A percentile compares a stretch with the other conserved stretches of the same genome.
Evolutionary conservation across 23 red algal genomes (phyloP).

Genomic region (Gracilaria caudata): DNA sequence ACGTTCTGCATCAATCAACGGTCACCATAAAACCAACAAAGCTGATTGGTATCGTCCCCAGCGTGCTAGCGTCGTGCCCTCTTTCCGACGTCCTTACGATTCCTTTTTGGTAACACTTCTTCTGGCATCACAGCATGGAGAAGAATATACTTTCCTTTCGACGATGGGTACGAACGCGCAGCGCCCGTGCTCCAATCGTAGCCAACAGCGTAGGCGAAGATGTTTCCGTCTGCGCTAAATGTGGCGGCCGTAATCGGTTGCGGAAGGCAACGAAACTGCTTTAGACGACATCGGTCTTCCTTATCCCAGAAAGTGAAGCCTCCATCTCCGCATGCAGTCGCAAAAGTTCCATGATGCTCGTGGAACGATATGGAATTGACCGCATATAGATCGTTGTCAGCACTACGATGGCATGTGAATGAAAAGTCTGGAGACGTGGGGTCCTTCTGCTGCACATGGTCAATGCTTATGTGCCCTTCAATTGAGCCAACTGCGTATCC

Average conservation of each 20-base stretch:
- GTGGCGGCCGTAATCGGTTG: conserved; percentile 82
- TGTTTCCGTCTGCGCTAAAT: conserved; percentile 88
- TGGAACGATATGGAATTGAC: conserved; percentile 97
- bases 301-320: conserved; percentile 98
- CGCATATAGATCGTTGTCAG: conserved; percentile 57
- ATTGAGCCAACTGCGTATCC: conserved; percentile 90
- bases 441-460: conserved; percentile 89
- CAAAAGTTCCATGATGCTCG: conserved; percentile 84
- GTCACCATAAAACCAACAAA: too few species aligned
- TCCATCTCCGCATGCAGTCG: conserved; percentile 80
- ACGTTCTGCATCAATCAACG: too few species aligned
- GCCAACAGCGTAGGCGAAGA: conserved; percentile 92
- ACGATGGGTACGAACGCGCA: conserved; percentile 60
- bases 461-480: conserved; percentile 92
- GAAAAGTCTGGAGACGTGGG: conserved; percentile 77
- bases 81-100: conserved; percentile 10
- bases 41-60: too few species aligned
- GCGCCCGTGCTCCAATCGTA: conserved; percentile 98
- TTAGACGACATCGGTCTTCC: conserved; percentile 87
- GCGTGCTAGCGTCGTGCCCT: not conserved
- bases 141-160: conserved; percentile 76
- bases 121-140: conserved; percentile 85
- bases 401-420: conserved; percentile 95
- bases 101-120: conserved; percentile 76
- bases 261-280: conserved; percentile 88